Conservation (phyloP, 2,329 filamentous ascomycete species). For the Cyphellophora attinorum region DNA sequence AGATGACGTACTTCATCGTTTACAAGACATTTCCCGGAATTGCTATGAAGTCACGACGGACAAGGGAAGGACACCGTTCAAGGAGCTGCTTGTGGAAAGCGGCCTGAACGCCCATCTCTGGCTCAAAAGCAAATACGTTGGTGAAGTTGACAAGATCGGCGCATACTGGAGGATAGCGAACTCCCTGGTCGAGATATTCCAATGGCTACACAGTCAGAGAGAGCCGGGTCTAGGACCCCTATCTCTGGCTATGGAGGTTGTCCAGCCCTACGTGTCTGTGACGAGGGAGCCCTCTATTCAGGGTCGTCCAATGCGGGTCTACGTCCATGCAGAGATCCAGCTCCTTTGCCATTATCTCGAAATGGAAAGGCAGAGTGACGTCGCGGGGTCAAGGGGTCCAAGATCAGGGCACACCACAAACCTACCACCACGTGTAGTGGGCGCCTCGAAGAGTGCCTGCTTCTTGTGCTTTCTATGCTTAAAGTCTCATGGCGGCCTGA, state of each 20-base stretch:
- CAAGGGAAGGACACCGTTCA: slow-evolving; percentile 2
- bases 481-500: slow-evolving; percentile 8
- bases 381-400: too few species aligned
- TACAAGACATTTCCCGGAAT: slow-evolving; percentile 1
- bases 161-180: slow-evolving; percentile 11
- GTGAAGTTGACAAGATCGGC: slow-evolving; percentile 14
- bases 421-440: slow-evolving; percentile 11
- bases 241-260: neutral
- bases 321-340: slow-evolving; percentile 19
- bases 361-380: too few species aligned
- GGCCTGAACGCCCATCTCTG: slow-evolving; percentile 4
- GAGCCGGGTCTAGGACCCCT: neutral
- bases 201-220: neutral
- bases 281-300: neutral
- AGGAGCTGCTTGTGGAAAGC: slow-evolving; percentile 2
- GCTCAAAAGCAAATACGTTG: slow-evolving; percentile 10
- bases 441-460: slow-evolving; percentile 18
- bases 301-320: slow-evolving; percentile 2
- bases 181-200: slow-evolving; percentile 3
- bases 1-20: neutral
- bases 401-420: neutral
- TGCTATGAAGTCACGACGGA: slow-evolving; percentile 8
- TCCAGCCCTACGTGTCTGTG: neutral
- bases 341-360: slow-evolving; percentile 12
- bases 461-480: slow-evolving; percentile 19